Evolutionary conservation across 2,329 filamentous ascomycete genomes (phyloP), one percentile per base, ranked within the genome.

Genomic region (Macrophomina phaseolina): DNA sequence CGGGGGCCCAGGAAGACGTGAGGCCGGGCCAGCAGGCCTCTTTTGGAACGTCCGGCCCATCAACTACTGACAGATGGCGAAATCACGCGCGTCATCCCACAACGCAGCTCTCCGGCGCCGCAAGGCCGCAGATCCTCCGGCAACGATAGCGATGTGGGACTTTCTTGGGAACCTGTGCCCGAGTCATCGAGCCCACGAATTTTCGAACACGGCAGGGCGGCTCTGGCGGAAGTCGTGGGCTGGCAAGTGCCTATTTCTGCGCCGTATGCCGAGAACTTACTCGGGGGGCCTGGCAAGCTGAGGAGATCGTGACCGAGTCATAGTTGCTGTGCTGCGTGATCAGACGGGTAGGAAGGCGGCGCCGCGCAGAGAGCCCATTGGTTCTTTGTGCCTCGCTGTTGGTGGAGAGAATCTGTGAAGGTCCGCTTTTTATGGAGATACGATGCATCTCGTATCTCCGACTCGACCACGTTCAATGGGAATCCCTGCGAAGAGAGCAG

Each of bases 391-490:
- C 6, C 18, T 49, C 18, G 18, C 28, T 45, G 11, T 14, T 45
- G 11, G 46, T 30, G 46, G 34, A 40, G 52, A 38, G 4, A 36
- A 55, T 45, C 53, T 30, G 12, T 4, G n/a, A 9, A 11, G 56
- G 18, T 61, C 56, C 56, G 42, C 56, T 61, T 48, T 48, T 32
- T 46, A 18, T 36, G 56, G 56, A 61, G 56, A 61, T 61, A 48
- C 32, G 40, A 6, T 36, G 56, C 40, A 4, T 46, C 56, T 18
- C 56, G 18, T 61, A 61, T 61, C 56, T 61, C 56, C 56, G 56
- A 48, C 16, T 34, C 36, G 53, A 55, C 16, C 23, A 28, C 23
- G 28, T 48, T 48, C 56, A 40, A 23, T n/a, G 23, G n/a, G 16
- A 55, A 36, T 7, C 52, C 52, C 56, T 46, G 40, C 28, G 28